phyloP scores from a whole-genome alignment of 345 rosid genomes.

The Carallia pectinifolia region DNA sequence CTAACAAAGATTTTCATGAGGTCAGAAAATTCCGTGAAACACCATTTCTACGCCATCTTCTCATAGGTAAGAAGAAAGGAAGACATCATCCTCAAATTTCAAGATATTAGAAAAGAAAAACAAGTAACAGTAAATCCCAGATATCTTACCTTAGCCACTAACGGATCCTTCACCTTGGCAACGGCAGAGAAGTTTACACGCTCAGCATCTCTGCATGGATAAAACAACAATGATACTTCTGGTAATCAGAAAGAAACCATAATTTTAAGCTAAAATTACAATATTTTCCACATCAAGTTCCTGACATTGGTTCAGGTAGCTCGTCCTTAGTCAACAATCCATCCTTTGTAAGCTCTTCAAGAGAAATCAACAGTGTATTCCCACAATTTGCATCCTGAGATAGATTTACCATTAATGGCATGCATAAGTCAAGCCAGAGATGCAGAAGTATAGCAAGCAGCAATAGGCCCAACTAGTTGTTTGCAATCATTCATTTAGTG shows the following conservation, averaged over 20 bases:
- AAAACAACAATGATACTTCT: slow-evolving; percentile 1
- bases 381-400: slow-evolving; percentile 96
- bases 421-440: neutral
- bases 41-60: neutral
- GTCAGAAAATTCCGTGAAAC: no score
- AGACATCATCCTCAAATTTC: no score
- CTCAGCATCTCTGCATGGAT: slow-evolving; percentile 50
- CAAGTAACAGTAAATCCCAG: neutral
- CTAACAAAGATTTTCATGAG: no score
- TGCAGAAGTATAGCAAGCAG: neutral
- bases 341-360: slow-evolving; percentile 84
- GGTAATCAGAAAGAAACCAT: neutral
- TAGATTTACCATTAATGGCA: neutral
- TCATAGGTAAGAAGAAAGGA: neutral
- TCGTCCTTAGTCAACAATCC: slow-evolving; percentile 66
- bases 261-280: neutral
- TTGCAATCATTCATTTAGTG: neutral
- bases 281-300: slow-evolving; percentile 1
- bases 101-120: neutral
- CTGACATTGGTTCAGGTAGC: slow-evolving; percentile 75
- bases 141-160: slow-evolving; percentile 63
- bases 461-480: slow-evolving; percentile 1
- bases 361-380: slow-evolving; percentile 82
- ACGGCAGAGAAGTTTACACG: slow-evolving; percentile 58
- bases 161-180: slow-evolving; percentile 60